Percentiles rank a stretch among this genome's conserved stretches.
phyloP scores from a whole-genome alignment of 768 basidiomycete genomes.

The Suillus tomentosus region DNA sequence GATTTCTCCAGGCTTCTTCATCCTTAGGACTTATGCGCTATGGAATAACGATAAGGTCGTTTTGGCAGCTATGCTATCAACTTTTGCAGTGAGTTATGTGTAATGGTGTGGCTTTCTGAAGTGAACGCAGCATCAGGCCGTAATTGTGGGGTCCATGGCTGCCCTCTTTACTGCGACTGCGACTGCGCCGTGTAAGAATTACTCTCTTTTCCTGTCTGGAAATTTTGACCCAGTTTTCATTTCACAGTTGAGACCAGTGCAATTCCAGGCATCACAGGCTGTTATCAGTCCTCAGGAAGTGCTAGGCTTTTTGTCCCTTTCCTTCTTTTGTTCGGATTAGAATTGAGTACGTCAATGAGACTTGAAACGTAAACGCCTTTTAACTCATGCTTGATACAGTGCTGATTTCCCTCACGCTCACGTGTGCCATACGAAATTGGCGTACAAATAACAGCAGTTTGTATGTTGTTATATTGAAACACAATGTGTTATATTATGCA shows the following conservation, averaged over 20 bases:
- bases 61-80: not conserved
- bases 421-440: conserved; percentile 6
- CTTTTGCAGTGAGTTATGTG: conserved; percentile 8
- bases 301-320: conserved; percentile 8
- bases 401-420: conserved; percentile 7
- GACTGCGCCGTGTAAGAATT: not conserved
- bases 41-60: conserved; percentile 7
- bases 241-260: not conserved
- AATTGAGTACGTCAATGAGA: conserved; percentile 3
- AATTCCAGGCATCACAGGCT: not conserved
- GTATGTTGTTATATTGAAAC: conserved; percentile 8
- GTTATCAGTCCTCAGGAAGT: not conserved
- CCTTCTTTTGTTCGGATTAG: conserved; percentile 10
- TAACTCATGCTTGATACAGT: conserved; percentile 1
- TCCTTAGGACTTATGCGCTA: conserved; percentile 9
- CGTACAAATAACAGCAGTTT: not conserved
- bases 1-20: conserved; percentile 8
- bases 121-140: not conserved
- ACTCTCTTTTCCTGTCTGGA: not conserved
- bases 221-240: not conserved
- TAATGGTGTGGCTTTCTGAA: not conserved
- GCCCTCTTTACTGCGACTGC: conserved; percentile 1
- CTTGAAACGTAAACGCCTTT: not conserved
- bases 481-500: conserved; percentile 12
- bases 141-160: not conserved